These are phyloP conservation scores for Solanum bulbocastanum DNA, from an alignment of 257 asterid genomes.

Conservation along the genomic window DNA sequence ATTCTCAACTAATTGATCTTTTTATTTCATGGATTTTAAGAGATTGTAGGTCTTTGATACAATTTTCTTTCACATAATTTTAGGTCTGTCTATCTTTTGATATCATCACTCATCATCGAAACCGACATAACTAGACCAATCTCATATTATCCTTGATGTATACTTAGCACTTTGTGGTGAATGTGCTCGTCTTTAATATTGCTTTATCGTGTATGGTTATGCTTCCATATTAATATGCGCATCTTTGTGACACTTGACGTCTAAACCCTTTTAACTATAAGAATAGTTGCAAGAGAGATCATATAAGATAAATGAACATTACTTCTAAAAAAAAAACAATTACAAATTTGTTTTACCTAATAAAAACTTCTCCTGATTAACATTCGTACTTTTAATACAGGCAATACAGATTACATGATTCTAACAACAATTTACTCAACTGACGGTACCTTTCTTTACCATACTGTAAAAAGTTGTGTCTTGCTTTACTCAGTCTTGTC, in stretches of 20 bases:
- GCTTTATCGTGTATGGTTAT: not conserved
- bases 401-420: not conserved
- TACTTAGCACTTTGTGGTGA: not conserved
- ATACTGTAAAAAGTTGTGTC: not conserved
- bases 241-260: not conserved
- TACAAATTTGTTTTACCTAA: not conserved
- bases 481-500: slow-evolving; percentile 63
- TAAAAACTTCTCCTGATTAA: not conserved
- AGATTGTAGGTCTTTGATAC: not conserved
- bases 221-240: not conserved
- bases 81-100: not conserved
- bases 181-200: not conserved
- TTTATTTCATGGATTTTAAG: not conserved
- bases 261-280: not conserved
- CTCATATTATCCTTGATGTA: not conserved
- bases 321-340: not conserved
- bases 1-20: not conserved
- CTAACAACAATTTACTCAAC: not conserved
- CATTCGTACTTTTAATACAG: not conserved
- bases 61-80: not conserved
- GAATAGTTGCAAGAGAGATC: not conserved
- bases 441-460: not conserved
- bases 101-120: not conserved
- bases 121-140: not conserved
- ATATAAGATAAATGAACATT: not conserved